These are phyloP conservation scores for Pichia kluyveri DNA, from an alignment of 805 yeast genomes.

Conservation along the genomic window DNA sequence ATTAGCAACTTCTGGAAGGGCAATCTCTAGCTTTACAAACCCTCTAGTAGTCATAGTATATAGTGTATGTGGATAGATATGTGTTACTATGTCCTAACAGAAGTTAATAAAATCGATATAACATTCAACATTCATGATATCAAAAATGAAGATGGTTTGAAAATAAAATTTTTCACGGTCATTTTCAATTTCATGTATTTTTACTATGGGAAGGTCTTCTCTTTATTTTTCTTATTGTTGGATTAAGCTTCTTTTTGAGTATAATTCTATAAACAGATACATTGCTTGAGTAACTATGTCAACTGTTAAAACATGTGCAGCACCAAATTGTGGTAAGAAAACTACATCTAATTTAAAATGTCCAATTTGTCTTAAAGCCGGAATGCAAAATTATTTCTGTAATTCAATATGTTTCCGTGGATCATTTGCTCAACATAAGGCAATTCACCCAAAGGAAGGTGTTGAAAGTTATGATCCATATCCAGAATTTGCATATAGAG, in stretches of 20 bases:
- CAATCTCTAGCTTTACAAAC: slow-evolving; percentile 42
- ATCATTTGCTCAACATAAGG: slow-evolving; percentile 65
- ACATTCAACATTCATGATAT: neutral
- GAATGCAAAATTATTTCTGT: slow-evolving; percentile 60
- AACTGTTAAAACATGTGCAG: slow-evolving; percentile 41
- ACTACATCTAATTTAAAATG: slow-evolving; percentile 75
- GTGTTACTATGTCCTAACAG: no score
- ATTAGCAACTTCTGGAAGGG: slow-evolving; percentile 25
- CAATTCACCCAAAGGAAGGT: slow-evolving; percentile 57
- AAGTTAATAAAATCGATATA: no score
- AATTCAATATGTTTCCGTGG: slow-evolving; percentile 74
- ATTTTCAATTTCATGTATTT: no score
- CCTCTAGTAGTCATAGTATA: slow-evolving; percentile 43
- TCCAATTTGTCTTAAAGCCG: slow-evolving; percentile 81
- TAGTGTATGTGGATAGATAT: no score
- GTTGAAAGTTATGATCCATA: slow-evolving; percentile 73
- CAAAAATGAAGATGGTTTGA: neutral
- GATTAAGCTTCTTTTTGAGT: no score
- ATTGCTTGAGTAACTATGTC: neutral
- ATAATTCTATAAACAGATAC: no score
- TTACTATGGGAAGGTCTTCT: no score
- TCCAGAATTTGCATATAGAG: slow-evolving; percentile 68
- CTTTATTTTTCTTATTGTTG: no score
- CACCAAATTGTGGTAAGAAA: slow-evolving; percentile 78
- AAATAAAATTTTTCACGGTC: neutral